Evolutionary conservation across 768 basidiomycete genomes (phyloP), one percentile per base, ranked within the genome.

Genomic region (Suillus americanus): DNA sequence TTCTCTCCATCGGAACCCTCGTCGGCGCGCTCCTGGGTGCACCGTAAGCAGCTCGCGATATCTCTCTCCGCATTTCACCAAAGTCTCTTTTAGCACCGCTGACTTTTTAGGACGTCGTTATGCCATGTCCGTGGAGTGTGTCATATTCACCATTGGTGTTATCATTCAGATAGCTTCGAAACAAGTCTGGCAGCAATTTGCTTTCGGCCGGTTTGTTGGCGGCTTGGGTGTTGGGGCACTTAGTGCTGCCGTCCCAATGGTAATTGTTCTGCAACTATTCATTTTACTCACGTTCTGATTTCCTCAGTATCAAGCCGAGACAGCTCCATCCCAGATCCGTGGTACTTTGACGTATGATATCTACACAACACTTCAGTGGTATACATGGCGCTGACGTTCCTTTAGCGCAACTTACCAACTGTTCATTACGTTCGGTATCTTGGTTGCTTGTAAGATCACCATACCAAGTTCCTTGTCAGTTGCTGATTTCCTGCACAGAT

Each of bases 211-310:
- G 33, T 79, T 89, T 53, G 74, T 91, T 64, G 81, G 85, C 55
- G 90, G 91, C 59, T 71, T 91, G 40, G 89, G 85, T 46, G 86
- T 91, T 28, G 90, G 91, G 43, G 86, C 83, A 0, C 81, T 90
- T 7, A 86, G 85, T 50, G 86, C 88, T 38, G 87, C 85, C 9
- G 87, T 90, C 0, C 89, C 89, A 0, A 86, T 89, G 79, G 84
- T 83, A 62, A 50, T 64, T 66, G 25, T 10, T 57, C 12, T 35
- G 72, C 63, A 18, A 37, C 48, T 30, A 50, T 37, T 16, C 41
- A 10, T 38, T 20, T 40, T 57, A 60, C 57, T 33, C 41, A 53
- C 57, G 57, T 64, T 10, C 57, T 71, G 35, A 68, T 7, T 40
- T 2, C 6, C 45, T 38, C 59, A 85, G 82, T 90, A 88, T 72